Conservation (phyloP, 441 rosid species). For the Euphorbia schlechtendalii region DNA sequence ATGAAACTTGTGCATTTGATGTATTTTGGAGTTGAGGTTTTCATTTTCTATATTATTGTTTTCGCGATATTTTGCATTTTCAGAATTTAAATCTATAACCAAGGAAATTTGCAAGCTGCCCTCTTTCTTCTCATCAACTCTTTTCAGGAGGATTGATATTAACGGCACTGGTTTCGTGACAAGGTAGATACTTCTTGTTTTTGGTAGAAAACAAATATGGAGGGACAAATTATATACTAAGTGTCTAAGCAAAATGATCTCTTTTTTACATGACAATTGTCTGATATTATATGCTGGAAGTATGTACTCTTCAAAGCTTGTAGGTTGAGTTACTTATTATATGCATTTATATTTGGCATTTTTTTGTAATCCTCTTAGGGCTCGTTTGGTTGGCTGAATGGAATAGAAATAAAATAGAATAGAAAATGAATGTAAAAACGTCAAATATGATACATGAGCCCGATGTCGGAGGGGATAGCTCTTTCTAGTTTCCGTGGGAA, state of each 20-base stretch:
- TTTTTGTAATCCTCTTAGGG: too few relatives aligned
- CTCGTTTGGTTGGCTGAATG: too few relatives aligned
- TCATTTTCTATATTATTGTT: neutral
- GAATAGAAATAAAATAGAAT: too few relatives aligned
- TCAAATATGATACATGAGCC: too few relatives aligned
- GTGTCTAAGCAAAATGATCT: neutral
- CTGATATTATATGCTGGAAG: too few relatives aligned
- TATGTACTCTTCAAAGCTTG: too few relatives aligned
- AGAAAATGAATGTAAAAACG: too few relatives aligned
- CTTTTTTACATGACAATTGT: neutral
- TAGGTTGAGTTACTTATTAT: too few relatives aligned
- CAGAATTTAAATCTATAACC: constrained; percentile 85
- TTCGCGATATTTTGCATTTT: constrained; percentile 15
- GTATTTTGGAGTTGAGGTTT: constrained; percentile 8
- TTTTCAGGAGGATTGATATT: constrained; percentile 77
- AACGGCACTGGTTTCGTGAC: constrained; percentile 56
- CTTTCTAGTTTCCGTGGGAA: too few relatives aligned
- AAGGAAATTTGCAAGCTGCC: constrained; percentile 97
- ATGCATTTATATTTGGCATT: too few relatives aligned
- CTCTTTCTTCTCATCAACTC: constrained; percentile 73
- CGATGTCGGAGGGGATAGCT: too few relatives aligned
- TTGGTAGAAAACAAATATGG: neutral
- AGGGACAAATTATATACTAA: neutral
- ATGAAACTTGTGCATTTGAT: constrained; percentile 1
- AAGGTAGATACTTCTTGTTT: constrained; percentile 45